A percentile compares a stretch with the other conserved stretches of the same genome.
Evolutionary conservation across 2,329 filamentous ascomycete species (phyloP).

Genomic region (Trichoderma cornu-damae): DNA sequence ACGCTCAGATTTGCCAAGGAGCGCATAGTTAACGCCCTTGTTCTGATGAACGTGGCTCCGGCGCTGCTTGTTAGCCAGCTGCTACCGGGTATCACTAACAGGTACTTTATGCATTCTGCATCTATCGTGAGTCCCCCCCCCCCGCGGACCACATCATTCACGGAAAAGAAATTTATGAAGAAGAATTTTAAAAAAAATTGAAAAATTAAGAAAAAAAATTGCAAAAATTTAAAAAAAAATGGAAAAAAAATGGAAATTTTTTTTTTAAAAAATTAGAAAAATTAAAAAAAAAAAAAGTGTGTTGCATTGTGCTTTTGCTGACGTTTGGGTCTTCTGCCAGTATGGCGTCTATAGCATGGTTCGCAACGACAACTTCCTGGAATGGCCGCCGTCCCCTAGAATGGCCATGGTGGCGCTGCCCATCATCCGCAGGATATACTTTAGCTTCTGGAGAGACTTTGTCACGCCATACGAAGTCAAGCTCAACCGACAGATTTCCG

Average conservation of each 20-base stretch:
- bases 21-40: conserved; percentile 31
- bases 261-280: no score
- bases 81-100: conserved; percentile 39
- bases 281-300: no score
- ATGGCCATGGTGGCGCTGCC: conserved; percentile 49
- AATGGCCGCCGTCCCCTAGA: conserved; percentile 51
- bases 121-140: conserved; percentile 38
- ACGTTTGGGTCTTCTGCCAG: conserved; percentile 28
- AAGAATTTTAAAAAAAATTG: background rate
- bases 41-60: conserved; percentile 44
- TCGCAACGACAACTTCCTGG: conserved; percentile 41
- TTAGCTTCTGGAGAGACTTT: conserved; percentile 42
- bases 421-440: conserved; percentile 42
- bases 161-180: background rate
- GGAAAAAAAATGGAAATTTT: background rate
- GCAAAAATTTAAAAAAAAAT: background rate
- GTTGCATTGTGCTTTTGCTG: no score
- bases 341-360: conserved; percentile 44
- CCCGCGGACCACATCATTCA: no score
- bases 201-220: no score
- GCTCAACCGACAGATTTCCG: conserved; percentile 45
- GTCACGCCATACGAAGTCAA: conserved; percentile 44
- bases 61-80: conserved; percentile 41
- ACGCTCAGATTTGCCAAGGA: conserved; percentile 28
- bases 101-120: conserved; percentile 40